These are phyloP conservation scores for Ogataea pilisensis DNA, from an alignment of 805 yeast genomes.

Conservation along the genomic window DNA sequence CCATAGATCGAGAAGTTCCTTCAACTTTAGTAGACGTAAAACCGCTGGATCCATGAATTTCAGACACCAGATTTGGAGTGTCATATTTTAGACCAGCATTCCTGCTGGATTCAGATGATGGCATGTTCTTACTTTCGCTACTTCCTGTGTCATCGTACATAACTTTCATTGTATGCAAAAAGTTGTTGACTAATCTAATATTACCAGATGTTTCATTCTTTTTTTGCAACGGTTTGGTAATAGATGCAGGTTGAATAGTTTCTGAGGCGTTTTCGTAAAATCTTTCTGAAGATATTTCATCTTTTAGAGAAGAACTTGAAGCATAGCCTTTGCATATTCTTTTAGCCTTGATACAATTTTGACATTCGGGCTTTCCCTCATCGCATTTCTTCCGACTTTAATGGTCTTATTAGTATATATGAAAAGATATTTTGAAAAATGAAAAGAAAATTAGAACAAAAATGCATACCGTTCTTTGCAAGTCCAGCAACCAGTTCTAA, in stretches of 20 bases:
- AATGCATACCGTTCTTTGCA: background rate
- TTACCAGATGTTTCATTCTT: background rate
- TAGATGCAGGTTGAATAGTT: background rate
- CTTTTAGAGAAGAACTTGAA: background rate
- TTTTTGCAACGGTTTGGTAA: background rate
- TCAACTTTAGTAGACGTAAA: background rate
- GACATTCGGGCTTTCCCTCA: conserved; percentile 41
- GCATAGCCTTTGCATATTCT: conserved; percentile 26
- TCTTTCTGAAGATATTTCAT: too few relatives aligned
- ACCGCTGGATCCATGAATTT: background rate
- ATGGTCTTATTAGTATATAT: background rate
- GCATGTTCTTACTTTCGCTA: too few relatives aligned
- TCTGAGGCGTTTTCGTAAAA: too few relatives aligned
- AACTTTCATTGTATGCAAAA: conserved; percentile 1
- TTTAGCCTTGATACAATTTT: conserved; percentile 36
- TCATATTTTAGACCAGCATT: too few relatives aligned
- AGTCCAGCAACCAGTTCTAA: background rate
- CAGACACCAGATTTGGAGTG: background rate
- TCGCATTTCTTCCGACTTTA: conserved; percentile 34
- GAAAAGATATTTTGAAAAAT: too few relatives aligned
- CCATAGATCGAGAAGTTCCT: background rate
- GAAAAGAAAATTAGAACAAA: background rate
- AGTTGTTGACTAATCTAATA: conserved; percentile 1
- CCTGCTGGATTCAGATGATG: too few relatives aligned
- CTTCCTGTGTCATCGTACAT: background rate